Conservation (phyloP, 2,329 filamentous ascomycete species). For the Colletotrichum sp. region DNA sequence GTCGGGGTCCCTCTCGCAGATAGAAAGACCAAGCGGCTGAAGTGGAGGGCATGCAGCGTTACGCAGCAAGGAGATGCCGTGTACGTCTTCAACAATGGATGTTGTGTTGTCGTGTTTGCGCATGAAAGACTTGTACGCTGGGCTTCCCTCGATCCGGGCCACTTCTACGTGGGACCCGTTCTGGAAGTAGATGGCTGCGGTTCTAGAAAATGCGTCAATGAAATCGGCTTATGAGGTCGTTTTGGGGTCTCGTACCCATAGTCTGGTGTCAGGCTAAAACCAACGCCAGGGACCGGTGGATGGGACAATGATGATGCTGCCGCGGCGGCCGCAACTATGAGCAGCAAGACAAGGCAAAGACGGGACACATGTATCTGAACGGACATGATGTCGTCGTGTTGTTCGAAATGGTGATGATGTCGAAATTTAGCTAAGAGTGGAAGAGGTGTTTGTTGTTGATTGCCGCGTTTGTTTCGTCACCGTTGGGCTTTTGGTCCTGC, state of each 20-base stretch:
- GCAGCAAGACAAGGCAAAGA: not conserved
- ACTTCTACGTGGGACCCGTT: not conserved
- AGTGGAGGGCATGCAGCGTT: not conserved
- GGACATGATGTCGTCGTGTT: not conserved
- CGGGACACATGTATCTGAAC: not conserved
- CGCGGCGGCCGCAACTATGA: rapidly evolving
- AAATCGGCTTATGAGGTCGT: not conserved
- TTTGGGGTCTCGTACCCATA: not conserved
- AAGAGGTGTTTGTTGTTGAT: not conserved
- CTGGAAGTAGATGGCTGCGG: not conserved
- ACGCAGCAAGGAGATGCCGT: not conserved
- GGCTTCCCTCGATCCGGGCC: not conserved
- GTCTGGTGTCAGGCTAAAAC: not conserved
- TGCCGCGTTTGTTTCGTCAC: not conserved
- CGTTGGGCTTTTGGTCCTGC: not conserved
- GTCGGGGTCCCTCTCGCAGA: not conserved
- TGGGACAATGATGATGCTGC: not conserved
- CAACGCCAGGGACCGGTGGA: not conserved
- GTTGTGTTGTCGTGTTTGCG: not conserved
- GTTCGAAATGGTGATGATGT: not conserved
- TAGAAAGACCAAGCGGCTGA: not conserved
- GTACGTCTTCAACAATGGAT: rapidly evolving
- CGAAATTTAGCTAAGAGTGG: not conserved
- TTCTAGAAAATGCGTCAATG: not conserved
- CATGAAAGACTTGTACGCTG: not conserved